Conservation (phyloP, 345 rosid genomes). For the Diplotaxis tenuifolia region DNA sequence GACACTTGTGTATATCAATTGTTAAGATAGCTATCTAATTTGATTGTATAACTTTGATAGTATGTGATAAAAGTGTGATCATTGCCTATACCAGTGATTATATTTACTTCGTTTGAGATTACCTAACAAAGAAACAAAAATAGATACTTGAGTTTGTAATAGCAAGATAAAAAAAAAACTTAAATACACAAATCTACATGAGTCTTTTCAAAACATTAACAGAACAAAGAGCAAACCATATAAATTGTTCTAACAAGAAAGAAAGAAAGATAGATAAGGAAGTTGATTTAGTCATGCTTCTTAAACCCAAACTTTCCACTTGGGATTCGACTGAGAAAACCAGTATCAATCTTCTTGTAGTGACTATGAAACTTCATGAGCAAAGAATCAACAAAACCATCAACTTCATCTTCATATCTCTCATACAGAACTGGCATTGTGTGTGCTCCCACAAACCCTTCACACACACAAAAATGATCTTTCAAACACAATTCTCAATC, state of each 20-base stretch:
- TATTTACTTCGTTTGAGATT: neutral
- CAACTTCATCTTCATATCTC: constrained; percentile 76
- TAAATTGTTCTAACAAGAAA: constrained; percentile 24
- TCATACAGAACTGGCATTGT: constrained; percentile 89
- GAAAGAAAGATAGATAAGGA: neutral
- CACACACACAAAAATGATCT: neutral
- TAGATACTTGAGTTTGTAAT: neutral
- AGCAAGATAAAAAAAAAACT: neutral
- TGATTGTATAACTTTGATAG: neutral
- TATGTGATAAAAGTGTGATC: neutral
- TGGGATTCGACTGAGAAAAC: constrained; percentile 70
- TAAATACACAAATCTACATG: constrained; percentile 16
- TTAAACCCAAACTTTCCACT: constrained; percentile 60
- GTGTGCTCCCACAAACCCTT: constrained; percentile 92
- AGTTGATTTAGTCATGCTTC: constrained; percentile 51
- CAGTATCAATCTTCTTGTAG: constrained; percentile 59
- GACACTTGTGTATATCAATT: neutral
- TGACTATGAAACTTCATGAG: constrained; percentile 59
- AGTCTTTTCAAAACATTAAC: neutral
- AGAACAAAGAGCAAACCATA: neutral
- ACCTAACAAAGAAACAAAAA: neutral
- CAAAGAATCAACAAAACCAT: constrained; percentile 50
- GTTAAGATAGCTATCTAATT: neutral
- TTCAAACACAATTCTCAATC: neutral
- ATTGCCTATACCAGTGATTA: neutral